Evolutionary conservation across 345 rosid species (phyloP).

Genomic region (Lepidium didymum): DNA sequence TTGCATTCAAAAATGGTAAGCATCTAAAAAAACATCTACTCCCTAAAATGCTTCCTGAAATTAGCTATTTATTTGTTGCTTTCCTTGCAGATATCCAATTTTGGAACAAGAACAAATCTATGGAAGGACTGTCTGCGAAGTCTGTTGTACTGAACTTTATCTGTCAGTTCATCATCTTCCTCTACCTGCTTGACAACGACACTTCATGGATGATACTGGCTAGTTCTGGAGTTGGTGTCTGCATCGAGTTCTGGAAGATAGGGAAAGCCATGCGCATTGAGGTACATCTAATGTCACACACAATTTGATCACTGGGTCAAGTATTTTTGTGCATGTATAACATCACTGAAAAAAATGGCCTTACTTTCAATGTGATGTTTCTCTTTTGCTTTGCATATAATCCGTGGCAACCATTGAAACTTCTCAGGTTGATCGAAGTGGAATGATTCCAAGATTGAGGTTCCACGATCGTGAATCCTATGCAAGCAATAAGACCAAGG

Average conservation of each 20-base stretch:
- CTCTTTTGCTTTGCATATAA: not conserved
- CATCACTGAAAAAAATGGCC: not conserved
- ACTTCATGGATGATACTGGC: conserved; percentile 99
- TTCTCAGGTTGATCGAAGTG: conserved; percentile 76
- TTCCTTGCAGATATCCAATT: conserved; percentile 81
- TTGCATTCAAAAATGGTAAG: conserved; percentile 94
- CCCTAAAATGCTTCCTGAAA: not conserved
- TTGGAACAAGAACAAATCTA: conserved; percentile 99
- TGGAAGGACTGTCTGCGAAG: conserved; percentile 99
- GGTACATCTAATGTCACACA: conserved; percentile 36
- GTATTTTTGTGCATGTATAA: not conserved
- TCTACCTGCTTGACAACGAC: conserved; percentile 93
- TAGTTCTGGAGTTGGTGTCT: conserved; percentile 93
- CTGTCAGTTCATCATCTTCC: conserved; percentile 89
- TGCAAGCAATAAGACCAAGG: conserved; percentile 92
- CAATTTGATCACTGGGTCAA: not conserved
- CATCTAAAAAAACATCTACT: not conserved
- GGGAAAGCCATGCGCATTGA: conserved; percentile 99
- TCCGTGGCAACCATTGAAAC: not conserved
- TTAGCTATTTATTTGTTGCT: not conserved
- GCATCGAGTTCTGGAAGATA: conserved; percentile 98
- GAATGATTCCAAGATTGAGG: conserved; percentile 80
- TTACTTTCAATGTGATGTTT: not conserved
- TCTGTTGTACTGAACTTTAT: conserved; percentile 88
- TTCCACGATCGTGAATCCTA: conserved; percentile 94